Percentiles rank a stretch among this genome's conserved stretches.
Conservation (phyloP, 768 basidiomycete genomes). For the Pleurotus tuber-regium region DNA sequence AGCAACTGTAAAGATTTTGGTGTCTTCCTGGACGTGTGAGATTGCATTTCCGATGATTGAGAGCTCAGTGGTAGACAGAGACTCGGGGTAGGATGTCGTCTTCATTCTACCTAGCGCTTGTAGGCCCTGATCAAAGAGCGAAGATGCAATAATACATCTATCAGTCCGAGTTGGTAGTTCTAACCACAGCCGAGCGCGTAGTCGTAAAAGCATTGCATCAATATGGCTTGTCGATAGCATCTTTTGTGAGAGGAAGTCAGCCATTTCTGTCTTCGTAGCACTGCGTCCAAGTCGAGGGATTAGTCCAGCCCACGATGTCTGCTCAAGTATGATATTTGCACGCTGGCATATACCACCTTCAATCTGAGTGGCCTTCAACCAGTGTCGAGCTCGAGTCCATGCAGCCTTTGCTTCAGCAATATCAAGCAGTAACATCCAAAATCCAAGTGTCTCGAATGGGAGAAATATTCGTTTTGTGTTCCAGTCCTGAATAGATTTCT, state of each 20-base stretch:
- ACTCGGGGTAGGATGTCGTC: neutral
- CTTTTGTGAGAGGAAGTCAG: neutral
- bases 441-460: conserved; percentile 5
- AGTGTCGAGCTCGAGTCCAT: neutral
- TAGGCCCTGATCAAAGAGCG: neutral
- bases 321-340: neutral
- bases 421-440: neutral
- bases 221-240: neutral
- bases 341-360: neutral
- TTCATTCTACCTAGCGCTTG: neutral
- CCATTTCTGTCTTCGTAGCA: neutral
- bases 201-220: neutral
- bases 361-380: neutral
- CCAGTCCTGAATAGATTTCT: conserved; percentile 1
- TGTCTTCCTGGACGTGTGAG: neutral
- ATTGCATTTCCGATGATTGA: neutral
- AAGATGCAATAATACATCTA: neutral
- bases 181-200: neutral
- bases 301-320: neutral
- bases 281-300: neutral
- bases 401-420: neutral
- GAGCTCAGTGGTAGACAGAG: neutral
- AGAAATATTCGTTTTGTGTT: neutral
- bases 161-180: neutral
- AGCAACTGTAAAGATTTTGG: neutral